A percentile compares a stretch with the other conserved stretches of the same genome.
Evolutionary conservation across 345 rosid species (phyloP).

Genomic region (Hirschfeldia incana): DNA sequence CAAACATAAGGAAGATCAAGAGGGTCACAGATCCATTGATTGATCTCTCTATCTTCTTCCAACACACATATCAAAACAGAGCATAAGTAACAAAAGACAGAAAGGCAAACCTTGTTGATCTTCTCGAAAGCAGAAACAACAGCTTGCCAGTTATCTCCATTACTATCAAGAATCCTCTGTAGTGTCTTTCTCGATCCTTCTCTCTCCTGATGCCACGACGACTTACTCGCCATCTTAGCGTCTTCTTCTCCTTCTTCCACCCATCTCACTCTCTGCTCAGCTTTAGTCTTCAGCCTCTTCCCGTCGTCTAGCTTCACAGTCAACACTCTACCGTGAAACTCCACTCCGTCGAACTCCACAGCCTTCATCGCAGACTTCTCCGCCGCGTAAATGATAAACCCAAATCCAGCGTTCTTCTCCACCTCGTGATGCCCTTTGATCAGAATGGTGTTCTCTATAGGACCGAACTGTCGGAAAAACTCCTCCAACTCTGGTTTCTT

Average conservation of each 20-base stretch:
- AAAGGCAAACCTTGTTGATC: slow-evolving; percentile 61
- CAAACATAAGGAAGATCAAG: background rate
- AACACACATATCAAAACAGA: too few relatives aligned
- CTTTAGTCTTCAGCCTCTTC: slow-evolving; percentile 60
- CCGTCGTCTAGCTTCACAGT: slow-evolving; percentile 95
- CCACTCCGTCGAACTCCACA: slow-evolving; percentile 85
- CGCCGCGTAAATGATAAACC: slow-evolving; percentile 68
- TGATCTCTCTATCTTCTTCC: too few relatives aligned
- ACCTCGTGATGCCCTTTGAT: slow-evolving; percentile 67
- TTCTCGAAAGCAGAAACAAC: slow-evolving; percentile 79
- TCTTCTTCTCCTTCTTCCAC: slow-evolving; percentile 59
- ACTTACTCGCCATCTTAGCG: slow-evolving; percentile 39
- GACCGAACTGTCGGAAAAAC: slow-evolving; percentile 87
- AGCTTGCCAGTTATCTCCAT: slow-evolving; percentile 92
- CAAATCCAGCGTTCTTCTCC: slow-evolving; percentile 81
- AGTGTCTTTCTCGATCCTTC: slow-evolving; percentile 56
- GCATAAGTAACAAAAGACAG: too few relatives aligned
- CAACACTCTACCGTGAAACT: slow-evolving; percentile 84
- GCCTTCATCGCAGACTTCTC: slow-evolving; percentile 77
- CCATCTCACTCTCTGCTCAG: slow-evolving; percentile 67
- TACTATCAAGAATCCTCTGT: slow-evolving; percentile 59
- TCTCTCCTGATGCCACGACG: slow-evolving; percentile 88
- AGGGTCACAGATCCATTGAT: too few relatives aligned
- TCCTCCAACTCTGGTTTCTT: slow-evolving; percentile 69
- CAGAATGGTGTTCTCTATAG: slow-evolving; percentile 63